phyloP scores from a whole-genome alignment of 352 stramenopile species.

The Phytophthora sansomeana region DNA sequence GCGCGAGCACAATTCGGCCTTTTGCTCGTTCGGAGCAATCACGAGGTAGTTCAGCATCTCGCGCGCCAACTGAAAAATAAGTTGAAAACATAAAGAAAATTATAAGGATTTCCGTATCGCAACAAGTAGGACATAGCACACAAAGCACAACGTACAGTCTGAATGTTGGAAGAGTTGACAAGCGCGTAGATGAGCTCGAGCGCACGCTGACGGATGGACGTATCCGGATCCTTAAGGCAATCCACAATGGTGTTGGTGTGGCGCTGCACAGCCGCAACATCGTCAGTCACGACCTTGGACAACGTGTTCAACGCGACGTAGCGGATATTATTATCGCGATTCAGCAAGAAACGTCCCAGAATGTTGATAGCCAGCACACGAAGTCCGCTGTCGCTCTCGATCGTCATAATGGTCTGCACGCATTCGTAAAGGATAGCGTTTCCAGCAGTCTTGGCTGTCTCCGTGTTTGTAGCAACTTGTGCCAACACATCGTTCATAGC shows the following conservation, averaged over 20 bases:
- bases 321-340: slow-evolving; percentile 99
- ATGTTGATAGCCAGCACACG: slow-evolving; percentile 99
- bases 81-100: neutral
- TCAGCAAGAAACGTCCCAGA: slow-evolving; percentile 98
- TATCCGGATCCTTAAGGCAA: slow-evolving; percentile 97
- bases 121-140: too few species aligned
- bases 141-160: slow-evolving; percentile 61
- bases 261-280: slow-evolving; percentile 96
- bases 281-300: slow-evolving; percentile 90
- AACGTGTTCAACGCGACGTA: slow-evolving; percentile 99
- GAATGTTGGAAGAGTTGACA: slow-evolving; percentile 97
- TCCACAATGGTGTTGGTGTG: slow-evolving; percentile 97
- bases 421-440: slow-evolving; percentile 99
- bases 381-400: slow-evolving; percentile 97
- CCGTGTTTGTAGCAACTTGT: slow-evolving; percentile 99
- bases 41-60: slow-evolving; percentile 99
- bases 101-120: neutral
- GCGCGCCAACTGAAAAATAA: slow-evolving; percentile 82
- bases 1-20: slow-evolving; percentile 94
- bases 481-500: slow-evolving; percentile 98
- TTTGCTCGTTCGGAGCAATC: slow-evolving; percentile 96
- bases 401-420: slow-evolving; percentile 99
- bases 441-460: slow-evolving; percentile 99
- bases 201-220: slow-evolving; percentile 98
- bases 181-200: slow-evolving; percentile 99